Evolutionary conservation across 169 alveolate genomes (phyloP), one percentile per base, ranked within the genome.

Genomic region (Babesia bovis): DNA sequence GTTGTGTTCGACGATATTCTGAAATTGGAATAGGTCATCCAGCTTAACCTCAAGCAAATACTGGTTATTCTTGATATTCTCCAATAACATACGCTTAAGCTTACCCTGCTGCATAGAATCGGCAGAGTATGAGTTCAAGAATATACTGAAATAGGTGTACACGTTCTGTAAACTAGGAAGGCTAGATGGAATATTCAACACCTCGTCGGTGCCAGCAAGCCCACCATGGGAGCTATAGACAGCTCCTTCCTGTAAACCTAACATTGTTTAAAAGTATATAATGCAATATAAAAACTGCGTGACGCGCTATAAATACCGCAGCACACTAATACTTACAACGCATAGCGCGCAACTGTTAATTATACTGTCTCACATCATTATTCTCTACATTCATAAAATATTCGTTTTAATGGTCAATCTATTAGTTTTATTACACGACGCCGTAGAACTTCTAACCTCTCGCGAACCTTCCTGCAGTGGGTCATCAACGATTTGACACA

Each of bases 41-140:
- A 87, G 77, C 61, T 87, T 87, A 70, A 87, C 50, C 84, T 87
- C 90, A 32, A 87, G 67, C 9, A 86, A 72, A 66, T 79, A 87
- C 70, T 87, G 82, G 75, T 87, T 87, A 75, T 87, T 87, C 66
- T 83, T 83, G 51, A 87, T 75, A 70, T 87, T 87, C 58, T 87
- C 93, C 51, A 87, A 69, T 42, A 87, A 69, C 3, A 82, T 65
- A 23, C 93, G 76, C 65, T 87, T 87, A 26, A 87, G 55, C 36
- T 87, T 87, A 36, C 93, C 93, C 81, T 87, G 91, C 52, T 87
- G 89, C 59, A 87, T 40, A 7, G 93, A 83, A 41, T 81, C 82
- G 0, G 93, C 84, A 53, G 93, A 76, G 60, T 87, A 87, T 40
- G 91, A 83, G 41, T 85, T 83, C 30, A 87, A 73, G 51, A 87